Evolutionary conservation across 2,329 filamentous ascomycete species (phyloP), one percentile per base, ranked within the genome.

Genomic region (Microdochium bolleyi): DNA sequence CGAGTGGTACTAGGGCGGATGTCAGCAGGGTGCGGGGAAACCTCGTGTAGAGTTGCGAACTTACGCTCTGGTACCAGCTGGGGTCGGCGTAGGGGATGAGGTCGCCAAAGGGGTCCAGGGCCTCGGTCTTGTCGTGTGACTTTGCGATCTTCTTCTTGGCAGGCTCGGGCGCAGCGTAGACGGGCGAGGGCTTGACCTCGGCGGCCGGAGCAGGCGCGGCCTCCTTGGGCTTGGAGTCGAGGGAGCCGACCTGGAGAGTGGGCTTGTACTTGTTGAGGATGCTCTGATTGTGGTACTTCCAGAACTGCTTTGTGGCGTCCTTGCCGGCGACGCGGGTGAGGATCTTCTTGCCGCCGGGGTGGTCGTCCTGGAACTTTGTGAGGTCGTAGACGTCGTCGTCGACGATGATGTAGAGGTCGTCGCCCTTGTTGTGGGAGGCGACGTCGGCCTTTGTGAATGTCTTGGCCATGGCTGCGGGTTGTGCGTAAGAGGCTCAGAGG

Each of bases 311-410:
- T 53, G 81, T 83, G 48, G 82, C 82, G 60, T 85, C 82, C 70
- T 85, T 85, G 64, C 82, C 82, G 52, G 75, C 82, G 14, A 85
- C 80, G 51, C 80, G 73, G 58, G 79, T 77, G 54, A 85, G 73
- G 59, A 85, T 84, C 74, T 84, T 84, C 72, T 84, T 84, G 66
- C 80, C 80, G 54, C 80, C 90, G 68, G 88, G 89, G 69, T 92
- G 88, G 59, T 92, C 87, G 55, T 92, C 85, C 68, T 89, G 87
- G 69, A 92, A 92, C 65, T 85, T 91, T 62, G 91, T 95, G 63
- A 97, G 69, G 67, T 99, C 92, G 71, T 96, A 97, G 60, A 97
- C 92, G 71, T 97, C 92, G 63, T 92, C 88, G 61, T 97, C 92
- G 60, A 97, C 84, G 59, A 95, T 83, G 65, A 97, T 89, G 83